Evolutionary conservation across 2,329 filamentous ascomycete species (phyloP), one percentile per base, ranked within the genome.

Genomic region (Hypoxylon sp.): DNA sequence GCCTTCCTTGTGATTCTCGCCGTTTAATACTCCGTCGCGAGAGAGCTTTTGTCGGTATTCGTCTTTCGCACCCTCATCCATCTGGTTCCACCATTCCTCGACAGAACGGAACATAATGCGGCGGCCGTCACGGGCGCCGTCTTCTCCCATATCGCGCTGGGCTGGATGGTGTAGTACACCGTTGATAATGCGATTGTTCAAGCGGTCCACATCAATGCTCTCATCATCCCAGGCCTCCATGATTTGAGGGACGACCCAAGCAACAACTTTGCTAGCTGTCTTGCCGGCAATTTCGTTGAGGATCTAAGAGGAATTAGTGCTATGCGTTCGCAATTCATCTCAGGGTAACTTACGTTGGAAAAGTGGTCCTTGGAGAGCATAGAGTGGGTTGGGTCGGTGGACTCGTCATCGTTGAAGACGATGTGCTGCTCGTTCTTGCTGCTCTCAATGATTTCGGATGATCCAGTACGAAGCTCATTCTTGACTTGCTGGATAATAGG

Each of bases 311-410:
- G 6, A 72, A 61, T 70, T 59, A 69, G 68, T 35, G 57, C n/a
- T 48, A 44, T n/a, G 37, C 10, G 52, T 6, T 35, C 1, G 1
- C 57, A 29, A 35, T 47, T 11, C 29, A 8, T 29, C 8, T 7
- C 35, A 3, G 8, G 31, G 21, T 4, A 21, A 74, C 85, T 80
- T 79, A 91, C 85, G 76, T 97, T 97, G 70, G 91, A 92, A 80
- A 98, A 98, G 81, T 98, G 94, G 75, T 98, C 94, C 83, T 98
- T 98, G 65, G 93, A 94, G 57, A 98, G 84, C 94, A 97, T 97
- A 19, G 93, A 97, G 82, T 98, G 94, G 1, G 94, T 98, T 0
- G 94, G 95, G 76, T 98, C 91, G 19, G 89, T 89, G 69, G 84
- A 92, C 56, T 87, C 69, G 76, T 97, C 91, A 72, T 98, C 90